A percentile compares a stretch with the other conserved stretches of the same genome.
Conservation (phyloP, 2,329 filamentous ascomycete species). For the Colletotrichum sidae region DNA sequence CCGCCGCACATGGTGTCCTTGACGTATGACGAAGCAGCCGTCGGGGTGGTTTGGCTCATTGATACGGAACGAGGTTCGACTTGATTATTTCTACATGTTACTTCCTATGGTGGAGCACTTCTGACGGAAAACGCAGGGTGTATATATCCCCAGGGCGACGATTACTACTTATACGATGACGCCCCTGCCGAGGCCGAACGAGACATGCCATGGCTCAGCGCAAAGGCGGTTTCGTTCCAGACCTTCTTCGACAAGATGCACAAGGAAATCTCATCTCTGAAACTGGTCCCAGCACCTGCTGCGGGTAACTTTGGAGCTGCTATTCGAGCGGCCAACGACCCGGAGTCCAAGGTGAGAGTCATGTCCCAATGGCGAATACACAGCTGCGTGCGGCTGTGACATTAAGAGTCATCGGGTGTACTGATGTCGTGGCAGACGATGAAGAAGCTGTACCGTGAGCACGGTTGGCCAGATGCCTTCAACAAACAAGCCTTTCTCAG, state of each 20-base stretch:
- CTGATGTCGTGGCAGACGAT: conserved; percentile 9
- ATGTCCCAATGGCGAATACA: no score
- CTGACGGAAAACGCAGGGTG: conserved; percentile 16
- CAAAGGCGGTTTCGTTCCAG: conserved; percentile 17
- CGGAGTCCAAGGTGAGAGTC: conserved; percentile 21
- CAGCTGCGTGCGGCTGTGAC: no score
- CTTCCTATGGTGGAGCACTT: background rate
- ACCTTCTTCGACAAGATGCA: conserved; percentile 15
- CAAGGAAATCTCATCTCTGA: conserved; percentile 9
- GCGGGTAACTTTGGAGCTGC: conserved; percentile 21
- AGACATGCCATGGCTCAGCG: conserved; percentile 15
- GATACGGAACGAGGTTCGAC: conserved; percentile 21
- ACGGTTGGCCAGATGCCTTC: conserved; percentile 21
- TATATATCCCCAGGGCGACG: conserved; percentile 17
- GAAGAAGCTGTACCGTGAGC: conserved; percentile 9
- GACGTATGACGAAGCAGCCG: conserved; percentile 14
- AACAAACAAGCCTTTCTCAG: conserved; percentile 18
- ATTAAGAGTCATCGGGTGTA: no score
- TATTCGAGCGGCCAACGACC: background rate
- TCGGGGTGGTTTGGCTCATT: conserved; percentile 19
- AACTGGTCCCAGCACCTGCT: conserved; percentile 16
- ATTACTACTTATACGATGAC: conserved; percentile 7
- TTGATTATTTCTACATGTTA: background rate
- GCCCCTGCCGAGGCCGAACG: background rate
- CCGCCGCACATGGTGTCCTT: conserved; percentile 18